Evolutionary conservation across 2,329 filamentous ascomycete genomes (phyloP).

Genomic region (Colletotrichum simmondsii): DNA sequence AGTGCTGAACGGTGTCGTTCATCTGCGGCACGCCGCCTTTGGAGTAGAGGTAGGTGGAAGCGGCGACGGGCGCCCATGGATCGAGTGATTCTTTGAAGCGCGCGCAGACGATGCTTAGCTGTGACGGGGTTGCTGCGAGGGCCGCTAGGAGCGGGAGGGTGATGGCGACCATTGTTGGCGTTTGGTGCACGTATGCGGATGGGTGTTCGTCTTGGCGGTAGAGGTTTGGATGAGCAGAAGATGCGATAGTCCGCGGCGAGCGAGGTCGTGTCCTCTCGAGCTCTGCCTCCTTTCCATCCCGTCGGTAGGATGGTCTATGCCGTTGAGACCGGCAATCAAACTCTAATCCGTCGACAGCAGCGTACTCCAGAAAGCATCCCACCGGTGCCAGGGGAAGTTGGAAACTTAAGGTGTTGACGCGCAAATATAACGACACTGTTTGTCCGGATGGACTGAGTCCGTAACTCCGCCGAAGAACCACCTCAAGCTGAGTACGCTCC

Average conservation of each 20-base stretch:
- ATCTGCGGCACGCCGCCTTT: constrained; percentile 28
- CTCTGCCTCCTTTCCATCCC: not conserved
- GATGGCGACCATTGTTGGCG: not conserved
- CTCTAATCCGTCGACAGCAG: not conserved
- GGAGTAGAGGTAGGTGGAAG: constrained; percentile 31
- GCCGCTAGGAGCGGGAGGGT: not conserved
- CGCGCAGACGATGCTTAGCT: constrained; percentile 29
- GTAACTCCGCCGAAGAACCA: not conserved
- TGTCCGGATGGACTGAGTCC: not conserved
- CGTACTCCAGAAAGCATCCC: not conserved
- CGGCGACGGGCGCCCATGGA: constrained; percentile 20
- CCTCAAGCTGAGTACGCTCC: not conserved
- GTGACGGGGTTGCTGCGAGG: not conserved
- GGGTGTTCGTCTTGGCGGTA: too few species aligned
- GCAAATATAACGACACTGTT: not conserved
- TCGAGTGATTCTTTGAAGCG: constrained; percentile 33
- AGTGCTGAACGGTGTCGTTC: constrained; percentile 29
- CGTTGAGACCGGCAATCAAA: not conserved
- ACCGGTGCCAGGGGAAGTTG: not conserved
- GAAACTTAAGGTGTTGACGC: not conserved
- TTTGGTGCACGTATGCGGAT: too few species aligned
- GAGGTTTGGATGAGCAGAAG: too few species aligned
- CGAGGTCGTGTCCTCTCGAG: not conserved
- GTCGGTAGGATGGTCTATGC: not conserved
- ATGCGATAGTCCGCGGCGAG: too few species aligned